A percentile compares a stretch with the other conserved stretches of the same genome.
phyloP scores from a whole-genome alignment of 1,284 basidiomycete genomes.

The Lentinula novae-zelandiae region DNA sequence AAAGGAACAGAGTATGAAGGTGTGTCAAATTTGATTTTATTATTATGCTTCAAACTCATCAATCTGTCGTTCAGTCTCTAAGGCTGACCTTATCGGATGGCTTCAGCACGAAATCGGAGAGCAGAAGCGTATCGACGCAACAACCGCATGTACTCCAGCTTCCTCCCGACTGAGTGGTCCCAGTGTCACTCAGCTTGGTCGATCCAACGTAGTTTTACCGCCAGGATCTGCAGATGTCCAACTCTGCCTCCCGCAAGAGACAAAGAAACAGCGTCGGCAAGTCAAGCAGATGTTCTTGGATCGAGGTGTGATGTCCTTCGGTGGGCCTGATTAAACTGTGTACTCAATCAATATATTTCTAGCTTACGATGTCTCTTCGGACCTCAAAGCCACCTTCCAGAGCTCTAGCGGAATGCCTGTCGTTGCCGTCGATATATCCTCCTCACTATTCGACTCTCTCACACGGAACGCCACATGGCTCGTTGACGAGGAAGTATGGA shows the following conservation, averaged over 20 bases:
- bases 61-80: constrained; percentile 43
- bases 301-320: constrained; percentile 40
- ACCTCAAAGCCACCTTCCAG: constrained; percentile 55
- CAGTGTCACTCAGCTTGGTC: background rate
- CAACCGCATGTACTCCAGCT: constrained; percentile 51
- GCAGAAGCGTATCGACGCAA: constrained; percentile 67
- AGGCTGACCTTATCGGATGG: constrained; percentile 67
- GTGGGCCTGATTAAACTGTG: background rate
- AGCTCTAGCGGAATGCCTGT: constrained; percentile 49
- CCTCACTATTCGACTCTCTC: constrained; percentile 59
- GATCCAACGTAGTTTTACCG: constrained; percentile 5
- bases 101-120: constrained; percentile 75
- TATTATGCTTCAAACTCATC: background rate
- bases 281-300: constrained; percentile 68
- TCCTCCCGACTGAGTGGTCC: constrained; percentile 29
- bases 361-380: constrained; percentile 61
- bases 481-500: constrained; percentile 72
- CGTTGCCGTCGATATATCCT: constrained; percentile 67
- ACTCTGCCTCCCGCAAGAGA: constrained; percentile 60
- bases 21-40: constrained; percentile 26
- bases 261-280: constrained; percentile 70
- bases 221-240: constrained; percentile 49
- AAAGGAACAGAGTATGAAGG: constrained; percentile 72
- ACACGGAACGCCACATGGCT: constrained; percentile 58
- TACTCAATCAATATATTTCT: background rate